Conservation (phyloP, 2,329 filamentous ascomycete genomes). For the Fusarium sp. region DNA sequence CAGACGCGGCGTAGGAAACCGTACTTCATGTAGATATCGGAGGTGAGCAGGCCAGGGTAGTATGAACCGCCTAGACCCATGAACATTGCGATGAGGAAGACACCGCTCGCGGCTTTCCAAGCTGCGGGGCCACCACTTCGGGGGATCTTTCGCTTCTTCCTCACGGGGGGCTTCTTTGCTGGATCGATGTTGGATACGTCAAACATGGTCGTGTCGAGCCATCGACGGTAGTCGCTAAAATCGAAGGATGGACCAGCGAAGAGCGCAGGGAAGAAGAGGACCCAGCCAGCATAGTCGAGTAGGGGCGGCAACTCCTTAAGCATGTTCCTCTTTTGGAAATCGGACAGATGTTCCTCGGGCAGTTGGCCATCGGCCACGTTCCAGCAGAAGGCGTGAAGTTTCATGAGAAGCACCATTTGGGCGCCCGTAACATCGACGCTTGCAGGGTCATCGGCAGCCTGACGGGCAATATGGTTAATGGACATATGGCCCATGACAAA, state of each 20-base stretch:
- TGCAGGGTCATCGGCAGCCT: slow-evolving; percentile 73
- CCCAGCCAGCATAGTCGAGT: slow-evolving; percentile 88
- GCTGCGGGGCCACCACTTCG: slow-evolving; percentile 87
- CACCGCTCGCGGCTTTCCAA: slow-evolving; percentile 77
- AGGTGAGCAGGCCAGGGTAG: slow-evolving; percentile 70
- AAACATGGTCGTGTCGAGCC: slow-evolving; percentile 96
- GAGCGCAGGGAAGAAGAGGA: slow-evolving; percentile 93
- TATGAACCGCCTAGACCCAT: slow-evolving; percentile 78
- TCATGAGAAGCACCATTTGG: slow-evolving; percentile 99
- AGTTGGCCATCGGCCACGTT: slow-evolving; percentile 93
- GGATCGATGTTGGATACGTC: slow-evolving; percentile 85
- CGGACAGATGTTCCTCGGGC: slow-evolving; percentile 81
- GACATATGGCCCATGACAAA: slow-evolving; percentile 98
- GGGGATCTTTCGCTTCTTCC: slow-evolving; percentile 92
- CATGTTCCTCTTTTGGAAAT: slow-evolving; percentile 85
- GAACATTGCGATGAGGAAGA: slow-evolving; percentile 84
- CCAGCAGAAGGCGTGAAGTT: slow-evolving; percentile 96
- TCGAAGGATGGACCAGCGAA: slow-evolving; percentile 94
- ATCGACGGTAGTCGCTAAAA: slow-evolving; percentile 89
- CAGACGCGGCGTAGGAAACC: slow-evolving; percentile 79
- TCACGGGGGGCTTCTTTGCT: slow-evolving; percentile 83
- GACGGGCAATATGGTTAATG: slow-evolving; percentile 85
- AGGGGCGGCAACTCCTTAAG: slow-evolving; percentile 78
- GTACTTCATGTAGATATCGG: slow-evolving; percentile 74
- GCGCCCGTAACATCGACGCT: slow-evolving; percentile 90